phyloP scores from a whole-genome alignment of 192 early-diverging fungal genomes.

The Kickxella alabastrina region DNA sequence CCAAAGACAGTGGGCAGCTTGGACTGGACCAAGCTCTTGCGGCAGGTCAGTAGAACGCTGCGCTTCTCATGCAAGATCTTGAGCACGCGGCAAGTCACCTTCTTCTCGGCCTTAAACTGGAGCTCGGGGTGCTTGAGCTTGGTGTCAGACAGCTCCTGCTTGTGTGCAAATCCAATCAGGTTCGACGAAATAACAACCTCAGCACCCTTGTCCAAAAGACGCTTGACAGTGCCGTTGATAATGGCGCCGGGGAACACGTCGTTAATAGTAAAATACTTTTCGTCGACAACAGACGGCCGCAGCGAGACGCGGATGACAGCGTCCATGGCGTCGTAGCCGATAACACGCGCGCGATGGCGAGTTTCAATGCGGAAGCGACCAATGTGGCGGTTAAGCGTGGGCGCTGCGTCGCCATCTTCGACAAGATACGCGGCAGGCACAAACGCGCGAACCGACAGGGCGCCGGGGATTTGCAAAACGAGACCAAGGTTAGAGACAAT shows the following conservation, averaged over 20 bases:
- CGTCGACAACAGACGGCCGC: slow-evolving; percentile 63
- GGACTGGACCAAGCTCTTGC: slow-evolving; percentile 69
- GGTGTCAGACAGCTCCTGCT: slow-evolving; percentile 70
- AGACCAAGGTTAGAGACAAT: slow-evolving; percentile 63
- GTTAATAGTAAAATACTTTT: slow-evolving; percentile 61
- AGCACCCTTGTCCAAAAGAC: slow-evolving; percentile 55
- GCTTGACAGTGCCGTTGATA: slow-evolving; percentile 50
- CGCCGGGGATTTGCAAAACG: slow-evolving; percentile 53
- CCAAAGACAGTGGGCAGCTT: slow-evolving; percentile 62
- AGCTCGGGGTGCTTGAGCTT: slow-evolving; percentile 63
- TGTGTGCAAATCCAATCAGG: slow-evolving; percentile 70
- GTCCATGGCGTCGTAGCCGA: slow-evolving; percentile 75
- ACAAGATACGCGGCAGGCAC: slow-evolving; percentile 61
- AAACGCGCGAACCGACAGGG: slow-evolving; percentile 14
- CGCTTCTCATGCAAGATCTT: slow-evolving; percentile 52
- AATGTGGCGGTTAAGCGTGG: slow-evolving; percentile 44
- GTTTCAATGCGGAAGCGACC: slow-evolving; percentile 65
- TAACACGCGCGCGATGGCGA: slow-evolving; percentile 71
- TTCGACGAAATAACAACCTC: slow-evolving; percentile 55
- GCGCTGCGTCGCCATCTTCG: slow-evolving; percentile 58
- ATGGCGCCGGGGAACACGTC: slow-evolving; percentile 54
- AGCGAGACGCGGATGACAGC: slow-evolving; percentile 70
- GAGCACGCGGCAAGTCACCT: slow-evolving; percentile 71
- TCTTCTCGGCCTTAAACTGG: slow-evolving; percentile 69
- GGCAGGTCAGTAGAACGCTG: slow-evolving; percentile 70